Base-by-base conservation (phyloP, 2,329 filamentous ascomycete genomes). In the Fusarium sambucinum region DNA sequence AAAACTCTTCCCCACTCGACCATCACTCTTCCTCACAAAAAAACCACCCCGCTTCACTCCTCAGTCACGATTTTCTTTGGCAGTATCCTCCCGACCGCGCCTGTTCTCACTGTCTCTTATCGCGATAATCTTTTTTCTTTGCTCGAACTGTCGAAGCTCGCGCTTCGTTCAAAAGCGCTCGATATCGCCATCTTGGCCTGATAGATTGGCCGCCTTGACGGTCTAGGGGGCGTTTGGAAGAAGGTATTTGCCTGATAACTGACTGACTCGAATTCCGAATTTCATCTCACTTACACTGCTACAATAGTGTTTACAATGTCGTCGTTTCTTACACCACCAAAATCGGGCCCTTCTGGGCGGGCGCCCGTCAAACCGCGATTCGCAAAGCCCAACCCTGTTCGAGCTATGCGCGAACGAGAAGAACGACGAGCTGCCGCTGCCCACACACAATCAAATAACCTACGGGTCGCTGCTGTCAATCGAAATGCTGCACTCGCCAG, bases 381-480 rank as follows among this genome's bases (percentile, higher is more conserved):
- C 59, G 77, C 78, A 66, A 74, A 82, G 42, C 75, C 83, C n/a
- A 85, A 84, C 55, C 79, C 82, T 21, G 79, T 83, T 62, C 82
- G 84, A 55, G 84, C 84, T 46, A 82, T 87, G 75, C 82, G 84
- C 53, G 84, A 87, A 70, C 82, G 82, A 38, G 80, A 84, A 68
- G 82, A 83, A 73, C 80, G 81, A 19, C 81, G 81, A 51, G 78
- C 80, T 62, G 79, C 79, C 4, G 75, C 74, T 42, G 73, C 75
- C 8, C 68, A 75, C 6, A 72, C 75, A 13, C 64, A 73, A 46
- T 44, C 60, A 53, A 53, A 64, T 30, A 76, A 64, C 27, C 64
- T 73, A 16, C 69, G 74, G 17, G 74, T 79, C 4, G 73, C 77
- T n/a, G 66, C 77, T 9, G 65, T 74, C 30, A 73, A 77, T 58